Base-by-base conservation (phyloP, 495 filamentous ascomycete genomes). In the Saxispiralis lemnorum region DNA sequence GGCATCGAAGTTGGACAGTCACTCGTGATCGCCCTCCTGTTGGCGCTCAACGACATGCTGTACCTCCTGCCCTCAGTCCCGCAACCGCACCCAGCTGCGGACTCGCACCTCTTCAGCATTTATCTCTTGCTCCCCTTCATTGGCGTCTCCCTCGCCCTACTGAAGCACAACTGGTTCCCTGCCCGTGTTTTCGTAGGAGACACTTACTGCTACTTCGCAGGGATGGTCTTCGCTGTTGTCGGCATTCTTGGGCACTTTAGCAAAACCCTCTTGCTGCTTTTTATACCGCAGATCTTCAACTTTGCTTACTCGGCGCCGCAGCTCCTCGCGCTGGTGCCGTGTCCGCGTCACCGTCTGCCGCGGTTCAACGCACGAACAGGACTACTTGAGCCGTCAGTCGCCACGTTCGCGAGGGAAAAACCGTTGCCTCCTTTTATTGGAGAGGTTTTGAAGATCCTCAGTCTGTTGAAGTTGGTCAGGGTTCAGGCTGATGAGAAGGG, bases 121-220 rank as follows among this genome's bases (percentile, higher is more conserved):
- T 96, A 87, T 63, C 81, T 96, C 51, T 71, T 99, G 18, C 69
- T 96, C 9, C 89, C 89, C 15, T 96, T 96, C 61, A 67, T 95
- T 28, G 89, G 86, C 24, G 89, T 95, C 31, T 93, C 85, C 13
- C 57, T 80, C 17, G 92, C 89, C 1, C 72, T 99, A 18, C 70
- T 85, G 51, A 73, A 59, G 58, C 86, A 99, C 63, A 99, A 99
- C 55, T 93, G 86, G 83, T 99, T 88, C 58, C 89, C 89, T 1
- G 82, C 88, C 12, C 76, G 75, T 43, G 92, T 94, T 1, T 99
- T 99, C 55, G 88, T 94, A 0, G 89, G 89, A 18, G 89, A 99
- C 57, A 99, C 89, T 14, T 99, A 96, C 66, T 99, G 89, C 68
- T 99, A 99, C 61, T 93, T 99, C 53, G 88, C 89, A 0, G 89